These are phyloP conservation scores for Taphrina confusa DNA, from an alignment of 1,139 yeast genomes.

Conservation along the genomic window DNA sequence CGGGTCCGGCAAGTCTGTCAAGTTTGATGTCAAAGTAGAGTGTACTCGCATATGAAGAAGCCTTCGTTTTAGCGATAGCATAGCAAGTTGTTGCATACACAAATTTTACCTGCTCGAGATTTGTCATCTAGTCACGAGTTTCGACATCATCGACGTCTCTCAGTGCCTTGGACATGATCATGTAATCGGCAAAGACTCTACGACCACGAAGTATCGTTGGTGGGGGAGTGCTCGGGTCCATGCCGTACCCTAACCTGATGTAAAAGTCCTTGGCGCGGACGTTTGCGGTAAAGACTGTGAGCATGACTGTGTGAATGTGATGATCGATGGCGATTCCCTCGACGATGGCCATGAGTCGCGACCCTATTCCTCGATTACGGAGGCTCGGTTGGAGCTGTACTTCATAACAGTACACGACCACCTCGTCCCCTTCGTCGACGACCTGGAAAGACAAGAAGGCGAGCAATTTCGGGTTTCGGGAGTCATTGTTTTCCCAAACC, in stretches of 20 bases:
- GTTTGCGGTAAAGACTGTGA: slow-evolving; percentile 15
- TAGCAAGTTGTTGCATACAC: neutral
- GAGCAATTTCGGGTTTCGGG: neutral
- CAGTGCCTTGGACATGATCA: slow-evolving; percentile 2
- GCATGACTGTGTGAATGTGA: neutral
- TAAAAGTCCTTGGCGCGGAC: neutral
- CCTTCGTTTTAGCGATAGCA: neutral
- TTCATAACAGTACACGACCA: slow-evolving; percentile 4
- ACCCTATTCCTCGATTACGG: slow-evolving; percentile 1
- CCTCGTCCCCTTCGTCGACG: slow-evolving; percentile 10
- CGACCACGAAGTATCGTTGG: slow-evolving; percentile 5
- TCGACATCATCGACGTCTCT: too few relatives aligned
- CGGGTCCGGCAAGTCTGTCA: slow-evolving; percentile 25
- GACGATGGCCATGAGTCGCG: neutral
- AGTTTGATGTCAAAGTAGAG: slow-evolving; percentile 28
- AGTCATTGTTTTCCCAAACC: neutral
- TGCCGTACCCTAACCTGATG: neutral
- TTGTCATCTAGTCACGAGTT: too few relatives aligned
- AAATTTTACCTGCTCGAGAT: too few relatives aligned
- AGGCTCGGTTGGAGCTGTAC: neutral
- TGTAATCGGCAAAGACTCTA: slow-evolving; percentile 18
- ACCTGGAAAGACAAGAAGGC: slow-evolving; percentile 8
- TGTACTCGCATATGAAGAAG: slow-evolving; percentile 15
- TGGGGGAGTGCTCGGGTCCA: slow-evolving; percentile 4
- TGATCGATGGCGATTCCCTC: neutral